Percentiles rank a stretch among this genome's conserved stretches.
Evolutionary conservation across 176 grass and related monocot species (phyloP).

Genomic region (Zizania latifolia): DNA sequence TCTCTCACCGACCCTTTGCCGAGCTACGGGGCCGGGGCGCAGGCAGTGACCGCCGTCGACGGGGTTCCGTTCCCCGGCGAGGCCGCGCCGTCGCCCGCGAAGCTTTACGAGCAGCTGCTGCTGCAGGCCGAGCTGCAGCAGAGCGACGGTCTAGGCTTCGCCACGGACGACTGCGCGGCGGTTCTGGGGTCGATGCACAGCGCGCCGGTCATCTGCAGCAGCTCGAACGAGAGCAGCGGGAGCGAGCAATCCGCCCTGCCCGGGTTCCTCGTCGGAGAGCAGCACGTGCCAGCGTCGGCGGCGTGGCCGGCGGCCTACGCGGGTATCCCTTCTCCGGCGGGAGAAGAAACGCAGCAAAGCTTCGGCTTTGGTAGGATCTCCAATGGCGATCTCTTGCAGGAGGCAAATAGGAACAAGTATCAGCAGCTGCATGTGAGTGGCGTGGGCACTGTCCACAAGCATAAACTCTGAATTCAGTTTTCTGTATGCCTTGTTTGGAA

Average conservation of each 20-base stretch:
- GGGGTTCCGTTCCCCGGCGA: background rate
- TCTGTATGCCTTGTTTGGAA: too few relatives aligned
- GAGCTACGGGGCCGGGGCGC: background rate
- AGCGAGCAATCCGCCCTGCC: slow-evolving; percentile 30
- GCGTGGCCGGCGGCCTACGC: background rate
- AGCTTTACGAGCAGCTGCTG: slow-evolving; percentile 15
- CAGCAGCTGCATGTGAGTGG: slow-evolving; percentile 13
- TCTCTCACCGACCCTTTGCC: background rate
- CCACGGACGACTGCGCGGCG: background rate
- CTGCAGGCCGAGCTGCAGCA: background rate
- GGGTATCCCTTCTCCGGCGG: background rate
- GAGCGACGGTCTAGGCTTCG: background rate
- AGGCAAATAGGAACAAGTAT: slow-evolving; percentile 2
- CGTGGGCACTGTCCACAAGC: background rate
- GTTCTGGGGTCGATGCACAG: background rate
- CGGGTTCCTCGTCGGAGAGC: slow-evolving; percentile 27
- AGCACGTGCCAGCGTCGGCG: background rate
- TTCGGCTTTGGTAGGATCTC: slow-evolving; percentile 2
- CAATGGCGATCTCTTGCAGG: background rate
- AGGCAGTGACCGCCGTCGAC: background rate
- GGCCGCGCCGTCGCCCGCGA: background rate
- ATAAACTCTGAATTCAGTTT: background rate
- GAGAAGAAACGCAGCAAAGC: slow-evolving; percentile 7
- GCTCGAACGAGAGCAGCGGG: slow-evolving; percentile 33
- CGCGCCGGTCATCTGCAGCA: slow-evolving; percentile 7